Base-by-base conservation (phyloP, 208 protist genomes). In the Balamuthia mandrillaris region DNA sequence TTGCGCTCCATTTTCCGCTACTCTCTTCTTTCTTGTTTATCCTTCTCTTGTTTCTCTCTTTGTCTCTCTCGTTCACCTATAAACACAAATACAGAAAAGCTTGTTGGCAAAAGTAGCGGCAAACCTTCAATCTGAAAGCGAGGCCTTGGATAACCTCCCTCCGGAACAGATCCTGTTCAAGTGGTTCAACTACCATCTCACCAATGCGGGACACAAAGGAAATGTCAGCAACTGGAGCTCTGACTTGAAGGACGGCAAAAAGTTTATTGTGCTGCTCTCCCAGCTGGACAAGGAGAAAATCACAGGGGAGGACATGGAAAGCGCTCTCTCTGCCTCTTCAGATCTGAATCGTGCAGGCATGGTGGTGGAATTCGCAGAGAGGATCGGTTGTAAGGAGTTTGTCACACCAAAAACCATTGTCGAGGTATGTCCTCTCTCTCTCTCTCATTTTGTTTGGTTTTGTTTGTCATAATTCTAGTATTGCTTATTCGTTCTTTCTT, bases 161-260 rank as follows among this genome's bases (percentile, higher is more conserved):
- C 90, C 92, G 12, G 91, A 95, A 33, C 83, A 93, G 29, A 93
- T 96, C 31, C 87, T 96, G 6, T 68, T 96, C 3, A 85, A 94
- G 51, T 96, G 95, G 95, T 86, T 96, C 72, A 96, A 96, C 88
- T 96, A 92, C 85, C 95, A 96, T 39, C 85, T 96, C 4, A 44
- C 27, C 10, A 81, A 83, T 1, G 94, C 94, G 27, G 91, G 88
- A 29, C 61, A 12, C 39, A 6, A 74, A 44, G 60, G 90, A n/a
- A 51, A 87, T n/a, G 79, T 96, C n/a, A 89, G 45, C 5, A 96
- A 96, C 85, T 96, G 95, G 31, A 49, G 56, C 21, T 14, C 21
- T 18, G 95, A 96, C 79, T 27, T 87, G 18, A 35, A 78, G 68
- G 68, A 78, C 29, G 27, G 27, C 10, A 29, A 78, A 33, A 16